Percentiles rank a stretch among this genome's conserved stretches.
Evolutionary conservation across 257 asterid genomes (phyloP).

Genomic region (Forsythia suspensa): DNA sequence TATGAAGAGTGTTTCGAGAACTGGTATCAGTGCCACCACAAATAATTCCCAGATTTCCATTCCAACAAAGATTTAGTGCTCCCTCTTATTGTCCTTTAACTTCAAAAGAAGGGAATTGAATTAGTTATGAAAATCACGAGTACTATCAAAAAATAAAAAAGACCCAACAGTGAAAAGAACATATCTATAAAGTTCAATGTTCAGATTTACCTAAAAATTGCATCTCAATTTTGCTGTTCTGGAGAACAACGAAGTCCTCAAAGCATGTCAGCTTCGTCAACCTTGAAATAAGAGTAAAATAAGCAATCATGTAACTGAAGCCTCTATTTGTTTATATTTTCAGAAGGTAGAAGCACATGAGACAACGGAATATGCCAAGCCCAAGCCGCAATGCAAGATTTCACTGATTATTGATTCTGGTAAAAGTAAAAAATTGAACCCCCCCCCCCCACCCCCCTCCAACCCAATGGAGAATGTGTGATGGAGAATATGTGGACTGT

Average conservation of each 20-base stretch:
- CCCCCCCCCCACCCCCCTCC: not conserved
- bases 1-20: slow-evolving; percentile 33
- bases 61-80: not conserved
- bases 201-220: not conserved
- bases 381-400: not conserved
- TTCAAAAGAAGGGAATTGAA: not conserved
- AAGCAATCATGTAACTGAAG: not conserved
- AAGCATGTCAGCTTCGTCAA: not conserved
- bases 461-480: not conserved
- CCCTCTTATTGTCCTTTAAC: not conserved
- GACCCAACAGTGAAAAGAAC: not conserved
- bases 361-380: not conserved
- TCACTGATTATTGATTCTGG: no score
- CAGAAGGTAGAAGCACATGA: not conserved
- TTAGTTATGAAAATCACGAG: not conserved
- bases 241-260: not conserved
- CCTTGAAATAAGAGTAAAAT: not conserved
- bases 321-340: not conserved
- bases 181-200: not conserved
- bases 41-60: slow-evolving; percentile 37
- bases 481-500: no score
- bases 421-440: no score
- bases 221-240: not conserved
- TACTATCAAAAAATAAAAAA: not conserved
- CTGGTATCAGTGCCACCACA: slow-evolving; percentile 42